Evolutionary conservation across 164 flowering plant species (phyloP).

Genomic region (Umbellularia californica): DNA sequence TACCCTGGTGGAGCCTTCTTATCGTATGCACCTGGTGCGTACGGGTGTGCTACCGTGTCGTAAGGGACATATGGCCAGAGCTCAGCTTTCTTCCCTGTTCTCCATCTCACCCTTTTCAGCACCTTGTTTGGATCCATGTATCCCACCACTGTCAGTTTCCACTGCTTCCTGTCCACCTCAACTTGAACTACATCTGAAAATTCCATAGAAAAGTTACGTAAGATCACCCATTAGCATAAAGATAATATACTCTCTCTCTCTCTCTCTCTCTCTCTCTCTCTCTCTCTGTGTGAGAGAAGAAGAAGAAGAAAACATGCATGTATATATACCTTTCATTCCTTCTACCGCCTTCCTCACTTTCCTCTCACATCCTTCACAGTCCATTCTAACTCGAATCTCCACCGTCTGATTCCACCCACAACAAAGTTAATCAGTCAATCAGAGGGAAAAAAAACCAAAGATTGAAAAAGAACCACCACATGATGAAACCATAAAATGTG

Average conservation of each 20-base stretch:
- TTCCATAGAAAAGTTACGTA: neutral
- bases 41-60: constrained; percentile 76
- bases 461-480: neutral
- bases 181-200: constrained; percentile 53
- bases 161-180: constrained; percentile 56
- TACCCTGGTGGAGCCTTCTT: constrained; percentile 91
- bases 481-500: neutral
- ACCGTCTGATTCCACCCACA: constrained; percentile 50
- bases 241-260: neutral
- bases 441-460: neutral
- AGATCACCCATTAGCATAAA: neutral
- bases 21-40: constrained; percentile 80
- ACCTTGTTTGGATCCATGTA: constrained; percentile 78
- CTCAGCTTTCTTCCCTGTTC: constrained; percentile 91
- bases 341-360: constrained; percentile 60
- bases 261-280: too few relatives aligned
- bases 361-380: constrained; percentile 94
- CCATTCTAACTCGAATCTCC: constrained; percentile 79
- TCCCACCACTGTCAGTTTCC: constrained; percentile 77
- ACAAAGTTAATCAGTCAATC: neutral
- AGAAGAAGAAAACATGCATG: neutral
- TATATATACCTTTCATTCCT: constrained; percentile 60
- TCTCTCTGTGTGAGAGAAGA: neutral
- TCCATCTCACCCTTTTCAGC: constrained; percentile 49
- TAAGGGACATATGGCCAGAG: constrained; percentile 93